Evolutionary conservation across 768 basidiomycete species (phyloP).

Genomic region (Boletales sp.): DNA sequence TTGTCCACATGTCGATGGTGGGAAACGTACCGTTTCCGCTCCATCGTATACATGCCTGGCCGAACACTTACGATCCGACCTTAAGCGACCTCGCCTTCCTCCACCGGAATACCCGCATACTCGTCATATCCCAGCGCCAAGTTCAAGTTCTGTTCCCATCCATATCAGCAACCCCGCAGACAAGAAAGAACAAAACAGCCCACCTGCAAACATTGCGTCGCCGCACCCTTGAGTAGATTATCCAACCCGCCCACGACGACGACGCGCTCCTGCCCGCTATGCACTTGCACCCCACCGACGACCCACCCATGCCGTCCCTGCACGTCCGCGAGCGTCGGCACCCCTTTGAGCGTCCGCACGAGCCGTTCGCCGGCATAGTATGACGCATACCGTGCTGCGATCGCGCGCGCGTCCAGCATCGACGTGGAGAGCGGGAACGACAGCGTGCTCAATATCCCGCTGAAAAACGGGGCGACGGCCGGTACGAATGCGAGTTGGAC

Average conservation of each 20-base stretch:
- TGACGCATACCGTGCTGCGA: slow-evolving; percentile 69
- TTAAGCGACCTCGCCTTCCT: slow-evolving; percentile 9
- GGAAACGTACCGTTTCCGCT: too few relatives aligned
- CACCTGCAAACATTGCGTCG: slow-evolving; percentile 97
- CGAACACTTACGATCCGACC: not conserved
- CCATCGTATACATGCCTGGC: too few relatives aligned
- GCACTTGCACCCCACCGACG: slow-evolving; percentile 92
- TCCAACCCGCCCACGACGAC: slow-evolving; percentile 97
- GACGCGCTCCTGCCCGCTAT: slow-evolving; percentile 82
- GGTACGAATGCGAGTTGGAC: slow-evolving; percentile 84
- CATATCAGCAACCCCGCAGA: not conserved
- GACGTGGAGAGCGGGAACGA: slow-evolving; percentile 70
- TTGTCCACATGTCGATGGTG: too few relatives aligned
- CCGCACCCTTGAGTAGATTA: slow-evolving; percentile 96
- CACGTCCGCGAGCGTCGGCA: slow-evolving; percentile 72
- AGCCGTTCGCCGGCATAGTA: slow-evolving; percentile 76
- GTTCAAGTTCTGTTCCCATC: slow-evolving; percentile 69
- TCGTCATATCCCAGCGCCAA: slow-evolving; percentile 86
- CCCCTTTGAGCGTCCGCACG: slow-evolving; percentile 60
- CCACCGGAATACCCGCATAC: slow-evolving; percentile 66
- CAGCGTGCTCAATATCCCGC: slow-evolving; percentile 87
- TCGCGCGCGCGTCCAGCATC: slow-evolving; percentile 65
- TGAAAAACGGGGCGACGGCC: slow-evolving; percentile 89
- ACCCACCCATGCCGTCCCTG: slow-evolving; percentile 85
- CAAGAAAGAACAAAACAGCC: slow-evolving; percentile 24